Conservation (phyloP, 2,329 filamentous ascomycete genomes). For the Coniella vitis region DNA sequence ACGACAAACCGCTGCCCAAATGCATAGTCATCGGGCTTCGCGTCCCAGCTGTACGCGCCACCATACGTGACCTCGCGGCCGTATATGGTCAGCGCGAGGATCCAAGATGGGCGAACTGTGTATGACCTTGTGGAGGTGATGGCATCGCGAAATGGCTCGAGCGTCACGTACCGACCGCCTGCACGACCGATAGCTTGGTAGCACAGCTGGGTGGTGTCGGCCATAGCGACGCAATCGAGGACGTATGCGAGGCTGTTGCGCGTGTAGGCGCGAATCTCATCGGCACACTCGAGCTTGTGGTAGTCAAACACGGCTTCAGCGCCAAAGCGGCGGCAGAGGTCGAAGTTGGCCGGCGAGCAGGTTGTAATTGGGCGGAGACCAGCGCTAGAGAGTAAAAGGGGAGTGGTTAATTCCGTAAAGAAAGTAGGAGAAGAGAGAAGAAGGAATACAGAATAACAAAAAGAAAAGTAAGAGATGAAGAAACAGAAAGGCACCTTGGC, state of each 20-base stretch:
- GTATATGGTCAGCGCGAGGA: background rate
- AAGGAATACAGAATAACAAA: no score
- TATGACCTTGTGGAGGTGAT: background rate
- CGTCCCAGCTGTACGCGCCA: background rate
- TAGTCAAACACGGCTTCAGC: conserved; percentile 35
- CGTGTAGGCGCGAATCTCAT: conserved; percentile 29
- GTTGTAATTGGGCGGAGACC: conserved; percentile 17
- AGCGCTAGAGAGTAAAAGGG: background rate
- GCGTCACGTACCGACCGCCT: conserved; percentile 19
- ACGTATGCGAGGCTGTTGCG: conserved; percentile 27
- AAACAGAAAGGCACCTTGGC: no score
- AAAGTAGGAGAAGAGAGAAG: no score
- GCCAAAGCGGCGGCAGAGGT: conserved; percentile 29
- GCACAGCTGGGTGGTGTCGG: conserved; percentile 27
- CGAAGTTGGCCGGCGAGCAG: conserved; percentile 24
- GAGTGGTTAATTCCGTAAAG: background rate
- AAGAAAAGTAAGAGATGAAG: no score
- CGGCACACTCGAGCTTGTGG: conserved; percentile 10
- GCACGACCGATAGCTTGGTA: conserved; percentile 27
- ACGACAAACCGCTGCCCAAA: background rate
- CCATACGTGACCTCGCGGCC: background rate
- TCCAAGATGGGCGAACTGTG: background rate
- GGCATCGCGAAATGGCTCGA: background rate
- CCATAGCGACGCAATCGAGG: conserved; percentile 31
- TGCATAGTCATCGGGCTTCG: background rate